Evolutionary conservation across 768 basidiomycete species (phyloP).

Genomic region (Mycena indigotica): DNA sequence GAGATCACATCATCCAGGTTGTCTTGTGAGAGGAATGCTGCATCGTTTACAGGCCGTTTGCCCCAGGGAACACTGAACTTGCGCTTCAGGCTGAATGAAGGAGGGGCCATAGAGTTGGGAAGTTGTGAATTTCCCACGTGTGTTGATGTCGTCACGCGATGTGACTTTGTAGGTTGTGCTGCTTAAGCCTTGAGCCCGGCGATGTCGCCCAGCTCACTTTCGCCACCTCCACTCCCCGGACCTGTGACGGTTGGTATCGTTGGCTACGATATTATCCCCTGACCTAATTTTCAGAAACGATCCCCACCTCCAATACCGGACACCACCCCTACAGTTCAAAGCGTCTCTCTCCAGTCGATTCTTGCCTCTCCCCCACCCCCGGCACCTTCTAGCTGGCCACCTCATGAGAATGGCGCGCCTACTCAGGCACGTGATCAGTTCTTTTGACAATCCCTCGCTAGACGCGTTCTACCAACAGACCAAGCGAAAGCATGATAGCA

Average conservation of each 20-base stretch:
- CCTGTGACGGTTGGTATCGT: no score
- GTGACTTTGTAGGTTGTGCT: no score
- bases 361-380: conserved; percentile 52
- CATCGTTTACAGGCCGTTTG: conserved; percentile 13
- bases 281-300: background rate
- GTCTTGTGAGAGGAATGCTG: conserved; percentile 29
- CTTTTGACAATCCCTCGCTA: conserved; percentile 6
- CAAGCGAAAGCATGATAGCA: conserved; percentile 78
- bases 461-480: conserved; percentile 36
- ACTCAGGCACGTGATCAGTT: conserved; percentile 41
- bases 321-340: conserved; percentile 37
- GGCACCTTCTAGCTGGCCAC: conserved; percentile 27
- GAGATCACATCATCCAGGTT: conserved; percentile 65
- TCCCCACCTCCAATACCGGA: background rate
- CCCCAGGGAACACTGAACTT: conserved; percentile 22
- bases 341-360: conserved; percentile 52
- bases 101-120: conserved; percentile 6
- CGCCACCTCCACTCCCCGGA: no score
- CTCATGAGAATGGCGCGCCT: conserved; percentile 34
- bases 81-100: conserved; percentile 13
- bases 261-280: no score
- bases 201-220: no score
- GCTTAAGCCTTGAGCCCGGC: no score
- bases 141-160: no score
- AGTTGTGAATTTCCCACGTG: no score